Evolutionary conservation across 2,329 filamentous ascomycete genomes (phyloP), one percentile per base, ranked within the genome.

Genomic region (Botrytis fragariae): DNA sequence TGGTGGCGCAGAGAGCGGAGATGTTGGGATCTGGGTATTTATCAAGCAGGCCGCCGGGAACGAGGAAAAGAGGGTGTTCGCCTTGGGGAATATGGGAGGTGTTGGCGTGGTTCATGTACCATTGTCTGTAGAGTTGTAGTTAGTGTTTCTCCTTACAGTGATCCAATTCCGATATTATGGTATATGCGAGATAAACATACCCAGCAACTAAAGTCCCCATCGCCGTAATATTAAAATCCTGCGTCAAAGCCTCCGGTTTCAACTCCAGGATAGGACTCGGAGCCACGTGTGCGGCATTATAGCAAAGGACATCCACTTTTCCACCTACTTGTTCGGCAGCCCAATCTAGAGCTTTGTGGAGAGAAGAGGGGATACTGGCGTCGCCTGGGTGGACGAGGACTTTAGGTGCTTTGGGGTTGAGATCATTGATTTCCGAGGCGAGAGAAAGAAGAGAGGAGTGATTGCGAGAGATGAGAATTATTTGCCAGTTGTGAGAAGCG

Each of bases 401-500:
- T 71, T 64, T 18, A 2, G 69, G 69, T 1, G 69, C 69, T 3
- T 45, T 12, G 25, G 69, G 69, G 25, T 71, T 45, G 20, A 62
- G 25, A 29, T 35, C n/a, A 44, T 54, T 64, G 59, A 71, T 64
- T 42, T 71, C 69, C 1, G 32, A 16, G 18, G 69, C 69, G 69
- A 42, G 42, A 35, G 29, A 14, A 6, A 29, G 42, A 8, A 71
- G 69, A 1, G 42, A 63, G 6, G 69, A 29, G 25, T 64, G 35
- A 6, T 48, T 48, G 32, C 69, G 69, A 8, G 69, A 71, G 10
- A 71, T 63, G 1, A 71, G 59, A 20, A 71, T 51, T 8, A 71
- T 71, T 44, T 71, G 69, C 69, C 69, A 71, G 20, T 39, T 39
- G 42, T 71, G 69, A 12, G 69, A 71, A 20, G 69, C 69, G 14